phyloP scores from a whole-genome alignment of 208 protist species.

The Crithidia thermophila region DNA sequence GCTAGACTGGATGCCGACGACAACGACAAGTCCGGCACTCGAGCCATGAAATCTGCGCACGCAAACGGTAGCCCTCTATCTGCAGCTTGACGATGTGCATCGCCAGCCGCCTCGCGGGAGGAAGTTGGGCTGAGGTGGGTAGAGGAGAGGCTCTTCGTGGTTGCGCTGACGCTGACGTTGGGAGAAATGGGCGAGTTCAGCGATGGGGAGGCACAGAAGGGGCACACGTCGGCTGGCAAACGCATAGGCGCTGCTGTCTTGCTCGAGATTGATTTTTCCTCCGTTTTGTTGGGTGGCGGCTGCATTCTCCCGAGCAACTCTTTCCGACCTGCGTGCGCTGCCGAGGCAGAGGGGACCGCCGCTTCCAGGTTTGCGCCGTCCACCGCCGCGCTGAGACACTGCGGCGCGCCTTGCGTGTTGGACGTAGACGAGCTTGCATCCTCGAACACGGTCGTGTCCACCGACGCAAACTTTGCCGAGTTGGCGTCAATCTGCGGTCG shows the following conservation, averaged over 20 bases:
- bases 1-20: no score
- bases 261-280: background rate
- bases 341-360: no score
- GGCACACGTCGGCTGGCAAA: background rate
- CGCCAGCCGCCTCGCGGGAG: no score
- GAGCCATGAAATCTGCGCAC: conserved; percentile 29
- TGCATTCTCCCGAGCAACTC: no score
- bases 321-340: no score
- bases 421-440: conserved; percentile 1
- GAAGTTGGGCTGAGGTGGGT: background rate
- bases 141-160: background rate
- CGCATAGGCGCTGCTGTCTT: background rate
- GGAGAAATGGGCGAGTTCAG: background rate
- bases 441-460: conserved; percentile 1
- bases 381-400: background rate
- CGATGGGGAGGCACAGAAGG: background rate
- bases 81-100: no score
- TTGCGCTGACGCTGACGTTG: background rate
- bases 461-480: background rate
- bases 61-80: conserved; percentile 10
- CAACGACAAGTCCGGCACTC: background rate
- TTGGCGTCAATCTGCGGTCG: background rate
- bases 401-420: background rate
- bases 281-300: no score
- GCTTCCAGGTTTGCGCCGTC: no score